A percentile compares a stretch with the other conserved stretches of the same genome.
phyloP scores from a whole-genome alignment of 2,329 filamentous ascomycete species.

The Fusarium azukiicola region DNA sequence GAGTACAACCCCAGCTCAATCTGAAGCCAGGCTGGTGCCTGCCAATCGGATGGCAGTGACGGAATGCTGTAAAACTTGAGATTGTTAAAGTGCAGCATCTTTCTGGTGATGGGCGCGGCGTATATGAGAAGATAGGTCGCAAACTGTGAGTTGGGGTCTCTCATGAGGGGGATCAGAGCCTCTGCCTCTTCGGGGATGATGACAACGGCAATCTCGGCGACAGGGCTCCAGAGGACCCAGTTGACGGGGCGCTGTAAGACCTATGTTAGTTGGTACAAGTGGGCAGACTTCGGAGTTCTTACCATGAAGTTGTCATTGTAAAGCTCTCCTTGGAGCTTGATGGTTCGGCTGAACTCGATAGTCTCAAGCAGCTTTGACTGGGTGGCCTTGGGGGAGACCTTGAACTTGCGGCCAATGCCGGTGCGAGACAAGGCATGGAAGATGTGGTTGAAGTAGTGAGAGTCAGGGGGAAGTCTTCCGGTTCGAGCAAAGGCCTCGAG shows the following conservation, averaged over 20 bases:
- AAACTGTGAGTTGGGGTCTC: slow-evolving; percentile 30
- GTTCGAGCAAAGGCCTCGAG: slow-evolving; percentile 70
- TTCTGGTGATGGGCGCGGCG: slow-evolving; percentile 69
- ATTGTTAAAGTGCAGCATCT: slow-evolving; percentile 79
- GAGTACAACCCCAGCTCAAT: slow-evolving; percentile 80
- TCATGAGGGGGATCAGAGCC: slow-evolving; percentile 69
- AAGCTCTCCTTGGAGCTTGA: slow-evolving; percentile 47
- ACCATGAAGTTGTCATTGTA: slow-evolving; percentile 51
- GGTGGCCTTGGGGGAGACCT: slow-evolving; percentile 43
- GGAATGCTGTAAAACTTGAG: slow-evolving; percentile 77
- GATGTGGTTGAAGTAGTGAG: slow-evolving; percentile 61
- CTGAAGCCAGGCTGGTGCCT: slow-evolving; percentile 73
- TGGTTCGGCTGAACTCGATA: slow-evolving; percentile 48
- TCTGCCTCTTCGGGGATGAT: slow-evolving; percentile 83
- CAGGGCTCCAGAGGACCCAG: slow-evolving; percentile 79
- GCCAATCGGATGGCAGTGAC: slow-evolving; percentile 66
- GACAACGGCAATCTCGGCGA: slow-evolving; percentile 71
- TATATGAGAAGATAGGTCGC: slow-evolving; percentile 71
- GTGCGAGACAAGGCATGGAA: slow-evolving; percentile 58
- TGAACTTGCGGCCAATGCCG: slow-evolving; percentile 60
- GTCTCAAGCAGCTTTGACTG: slow-evolving; percentile 58
- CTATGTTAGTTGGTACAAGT: slow-evolving; percentile 25
- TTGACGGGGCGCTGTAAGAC: slow-evolving; percentile 70
- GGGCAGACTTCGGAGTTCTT: not conserved
- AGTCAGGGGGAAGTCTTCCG: slow-evolving; percentile 66